Evolutionary conservation across 208 protist species (phyloP).

Genomic region (Wallacemonas collosoma): DNA sequence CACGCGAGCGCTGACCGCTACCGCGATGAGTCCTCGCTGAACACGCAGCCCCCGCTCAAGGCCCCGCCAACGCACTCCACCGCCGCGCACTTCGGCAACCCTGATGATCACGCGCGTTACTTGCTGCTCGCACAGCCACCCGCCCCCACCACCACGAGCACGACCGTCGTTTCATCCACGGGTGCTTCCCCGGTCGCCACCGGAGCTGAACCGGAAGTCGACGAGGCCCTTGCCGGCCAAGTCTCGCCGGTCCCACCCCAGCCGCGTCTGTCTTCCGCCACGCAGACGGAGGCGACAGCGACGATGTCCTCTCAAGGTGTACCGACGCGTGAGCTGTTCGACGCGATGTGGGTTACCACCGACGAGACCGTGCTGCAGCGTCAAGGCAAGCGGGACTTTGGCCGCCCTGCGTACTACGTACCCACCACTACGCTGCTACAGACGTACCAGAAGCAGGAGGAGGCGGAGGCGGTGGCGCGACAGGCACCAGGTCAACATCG

Average conservation of each 20-base stretch:
- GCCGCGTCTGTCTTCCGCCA: slow-evolving; percentile 10
- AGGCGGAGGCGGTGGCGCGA: background rate
- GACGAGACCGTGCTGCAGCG: slow-evolving; percentile 35
- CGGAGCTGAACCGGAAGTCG: background rate
- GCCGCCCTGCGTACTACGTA: slow-evolving; percentile 64
- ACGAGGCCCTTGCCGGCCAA: background rate
- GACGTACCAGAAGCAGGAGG: slow-evolving; percentile 30
- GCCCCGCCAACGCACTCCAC: background rate
- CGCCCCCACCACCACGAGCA: background rate
- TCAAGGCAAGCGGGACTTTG: slow-evolving; percentile 51
- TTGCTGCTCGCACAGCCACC: slow-evolving; percentile 16
- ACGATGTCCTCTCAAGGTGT: slow-evolving; percentile 3
- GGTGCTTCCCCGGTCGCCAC: background rate
- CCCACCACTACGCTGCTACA: slow-evolving; percentile 38
- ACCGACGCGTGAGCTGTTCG: slow-evolving; percentile 56
- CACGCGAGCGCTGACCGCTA: background rate
- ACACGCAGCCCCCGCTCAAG: slow-evolving; percentile 1
- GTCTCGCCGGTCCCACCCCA: slow-evolving; percentile 9
- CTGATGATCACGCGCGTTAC: slow-evolving; percentile 16
- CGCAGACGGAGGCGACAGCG: slow-evolving; percentile 1
- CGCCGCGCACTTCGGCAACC: slow-evolving; percentile 11
- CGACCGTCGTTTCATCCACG: background rate
- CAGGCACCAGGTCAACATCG: background rate
- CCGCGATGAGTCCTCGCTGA: background rate
- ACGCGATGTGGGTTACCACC: slow-evolving; percentile 76